Conservation (phyloP, 106 monocot species). For the Acorus calamus region DNA sequence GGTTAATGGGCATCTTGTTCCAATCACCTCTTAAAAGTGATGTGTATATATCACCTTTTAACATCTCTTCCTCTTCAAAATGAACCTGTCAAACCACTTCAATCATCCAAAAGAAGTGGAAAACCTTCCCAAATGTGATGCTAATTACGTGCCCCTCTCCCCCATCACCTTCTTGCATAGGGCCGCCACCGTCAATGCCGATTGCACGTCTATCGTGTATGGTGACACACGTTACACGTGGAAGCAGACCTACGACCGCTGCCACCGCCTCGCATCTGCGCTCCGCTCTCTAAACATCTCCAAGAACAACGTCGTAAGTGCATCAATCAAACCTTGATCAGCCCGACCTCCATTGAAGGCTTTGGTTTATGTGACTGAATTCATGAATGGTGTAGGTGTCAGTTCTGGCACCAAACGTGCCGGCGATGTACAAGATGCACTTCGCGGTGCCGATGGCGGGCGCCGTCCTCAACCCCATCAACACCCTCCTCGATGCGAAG, state of each 20-base stretch:
- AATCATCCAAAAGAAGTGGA: neutral
- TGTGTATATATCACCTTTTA: no score
- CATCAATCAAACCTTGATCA: no score
- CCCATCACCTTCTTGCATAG: conserved; percentile 1
- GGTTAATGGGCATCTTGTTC: no score
- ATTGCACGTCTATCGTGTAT: conserved; percentile 2
- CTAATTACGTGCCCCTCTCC: neutral
- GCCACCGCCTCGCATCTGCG: conserved; percentile 3
- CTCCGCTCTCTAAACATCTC: conserved; percentile 3
- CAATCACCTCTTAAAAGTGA: no score
- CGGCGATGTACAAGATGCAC: conserved; percentile 6
- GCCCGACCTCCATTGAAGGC: no score
- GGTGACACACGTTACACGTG: neutral
- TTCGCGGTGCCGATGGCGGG: conserved; percentile 6
- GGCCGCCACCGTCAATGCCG: neutral
- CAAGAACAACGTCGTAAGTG: conserved; percentile 3
- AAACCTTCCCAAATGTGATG: conserved; percentile 1
- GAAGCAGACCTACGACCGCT: conserved; percentile 3
- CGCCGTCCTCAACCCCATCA: conserved; percentile 7
- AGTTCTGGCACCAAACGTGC: conserved; percentile 1
- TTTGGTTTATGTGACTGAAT: no score
- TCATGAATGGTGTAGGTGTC: neutral
- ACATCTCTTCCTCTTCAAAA: no score
- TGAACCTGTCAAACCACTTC: no score
- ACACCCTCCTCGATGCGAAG: neutral